A percentile compares a stretch with the other conserved stretches of the same genome.
phyloP scores from a whole-genome alignment of 164 flowering plant genomes.

The Aristolochia californica region DNA sequence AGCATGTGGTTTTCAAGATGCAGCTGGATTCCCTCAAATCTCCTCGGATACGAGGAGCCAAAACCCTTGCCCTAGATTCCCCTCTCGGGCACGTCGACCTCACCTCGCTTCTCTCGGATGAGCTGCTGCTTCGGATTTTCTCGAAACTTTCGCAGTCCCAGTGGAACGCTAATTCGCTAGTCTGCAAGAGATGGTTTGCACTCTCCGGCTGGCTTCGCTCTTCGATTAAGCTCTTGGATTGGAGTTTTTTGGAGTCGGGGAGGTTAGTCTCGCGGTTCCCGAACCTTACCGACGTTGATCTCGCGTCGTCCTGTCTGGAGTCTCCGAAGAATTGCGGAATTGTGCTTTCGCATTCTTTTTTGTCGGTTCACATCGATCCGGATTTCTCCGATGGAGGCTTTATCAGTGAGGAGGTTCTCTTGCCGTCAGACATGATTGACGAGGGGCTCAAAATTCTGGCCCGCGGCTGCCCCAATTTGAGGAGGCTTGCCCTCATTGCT shows the following conservation, averaged over 20 bases:
- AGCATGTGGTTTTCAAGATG: conserved; percentile 31
- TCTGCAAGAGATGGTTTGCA: conserved; percentile 69
- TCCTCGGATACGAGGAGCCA: neutral
- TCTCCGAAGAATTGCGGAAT: conserved; percentile 23
- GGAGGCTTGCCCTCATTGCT: conserved; percentile 46
- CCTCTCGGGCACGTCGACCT: conserved; percentile 18
- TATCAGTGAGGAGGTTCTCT: conserved; percentile 18
- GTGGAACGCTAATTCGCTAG: conserved; percentile 32
- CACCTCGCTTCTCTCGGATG: conserved; percentile 48
- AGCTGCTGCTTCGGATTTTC: conserved; percentile 43
- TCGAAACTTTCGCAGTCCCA: conserved; percentile 45
- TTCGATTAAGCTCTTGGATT: conserved; percentile 53
- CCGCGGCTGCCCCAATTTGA: conserved; percentile 57
- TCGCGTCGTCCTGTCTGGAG: conserved; percentile 25
- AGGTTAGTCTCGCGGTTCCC: conserved; percentile 58
- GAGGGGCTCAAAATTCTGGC: conserved; percentile 49
- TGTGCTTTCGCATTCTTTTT: conserved; percentile 22
- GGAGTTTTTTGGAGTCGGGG: conserved; percentile 59
- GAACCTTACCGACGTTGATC: conserved; percentile 38
- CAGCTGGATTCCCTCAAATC: conserved; percentile 13
- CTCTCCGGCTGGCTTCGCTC: conserved; percentile 56
- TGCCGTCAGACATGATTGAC: conserved; percentile 34
- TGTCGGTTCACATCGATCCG: conserved; percentile 34
- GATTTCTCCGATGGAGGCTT: conserved; percentile 15
- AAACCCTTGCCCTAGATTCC: neutral